Evolutionary conservation across 164 flowering plant species (phyloP).

Genomic region (Annona squamosa): DNA sequence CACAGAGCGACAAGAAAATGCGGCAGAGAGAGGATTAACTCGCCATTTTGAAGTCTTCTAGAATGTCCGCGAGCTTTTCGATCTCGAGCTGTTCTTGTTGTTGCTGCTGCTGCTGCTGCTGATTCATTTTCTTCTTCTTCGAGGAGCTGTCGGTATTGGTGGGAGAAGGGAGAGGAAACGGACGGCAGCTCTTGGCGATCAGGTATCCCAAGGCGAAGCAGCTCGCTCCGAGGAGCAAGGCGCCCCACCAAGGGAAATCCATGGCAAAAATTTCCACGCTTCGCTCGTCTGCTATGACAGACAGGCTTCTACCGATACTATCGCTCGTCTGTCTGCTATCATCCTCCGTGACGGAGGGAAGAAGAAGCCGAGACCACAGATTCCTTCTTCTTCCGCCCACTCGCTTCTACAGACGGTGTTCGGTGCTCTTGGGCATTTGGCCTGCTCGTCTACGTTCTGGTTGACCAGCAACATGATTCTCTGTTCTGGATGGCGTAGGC

Average conservation of each 20-base stretch:
- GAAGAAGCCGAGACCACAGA: not conserved
- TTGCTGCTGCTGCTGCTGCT: not conserved
- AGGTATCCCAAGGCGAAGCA: conserved; percentile 73
- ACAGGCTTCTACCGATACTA: not conserved
- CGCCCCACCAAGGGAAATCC: conserved; percentile 64
- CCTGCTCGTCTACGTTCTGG: no score
- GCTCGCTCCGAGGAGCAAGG: conserved; percentile 70
- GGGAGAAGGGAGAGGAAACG: conserved; percentile 11
- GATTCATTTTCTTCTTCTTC: conserved; percentile 27
- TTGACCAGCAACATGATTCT: no score
- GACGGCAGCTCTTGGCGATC: conserved; percentile 38
- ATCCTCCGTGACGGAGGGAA: not conserved
- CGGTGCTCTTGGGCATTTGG: no score
- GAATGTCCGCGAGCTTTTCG: conserved; percentile 78
- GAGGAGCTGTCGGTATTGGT: conserved; percentile 11
- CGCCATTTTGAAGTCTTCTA: conserved; percentile 91
- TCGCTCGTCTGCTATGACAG: not conserved
- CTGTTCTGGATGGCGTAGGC: no score
- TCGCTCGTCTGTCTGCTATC: not conserved
- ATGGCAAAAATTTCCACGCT: conserved; percentile 15
- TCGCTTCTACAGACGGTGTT: not conserved
- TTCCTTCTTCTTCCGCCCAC: not conserved
- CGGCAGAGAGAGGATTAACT: not conserved
- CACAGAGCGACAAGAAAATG: not conserved
- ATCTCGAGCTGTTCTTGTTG: conserved; percentile 43